Base-by-base conservation (phyloP, 2,329 filamentous ascomycete genomes). In the Ascochyta koolunga region DNA sequence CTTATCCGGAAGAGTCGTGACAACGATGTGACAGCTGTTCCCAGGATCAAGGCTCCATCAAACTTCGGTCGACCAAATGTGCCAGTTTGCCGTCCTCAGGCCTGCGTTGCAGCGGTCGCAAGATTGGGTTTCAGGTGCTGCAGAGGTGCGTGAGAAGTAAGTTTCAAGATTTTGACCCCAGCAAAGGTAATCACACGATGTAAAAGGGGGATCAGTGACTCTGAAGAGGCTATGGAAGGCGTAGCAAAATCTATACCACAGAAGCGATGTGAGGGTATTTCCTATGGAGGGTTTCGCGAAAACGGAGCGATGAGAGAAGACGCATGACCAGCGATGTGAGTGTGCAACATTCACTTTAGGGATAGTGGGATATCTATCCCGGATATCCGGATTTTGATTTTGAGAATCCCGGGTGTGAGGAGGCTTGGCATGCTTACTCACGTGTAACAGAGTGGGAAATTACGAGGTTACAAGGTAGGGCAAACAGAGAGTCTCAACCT, bases 111-210 rank as follows among this genome's bases (percentile, higher is more conserved):
- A 31, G 35, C 35, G 35, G 35, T 35, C 10, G 45, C 29, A 35
- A 45, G 40, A 40, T 21, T 11, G 0, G 16, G 51, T 54, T 50
- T 54, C 51, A 54, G 51, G 32, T 7, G 40, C 31, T 41, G 36
- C 51, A 49, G 51, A 50, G 39, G 18, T 36, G 45, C 36, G 44
- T 27, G 36, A 32, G 45, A 19, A 22, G 13, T 15, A 13, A 21
- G 51, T 54, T 54, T 46, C 51, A 54, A 36, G 13, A 44, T 40
- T 4, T 41, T 31, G 19, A 29, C 45, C 41, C 45, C 57, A 47
- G n/a, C 31, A 41, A 42, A 41, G 45, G 33, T 16, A 36, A 36
- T 13, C 25, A 43, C 7, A 40, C 2, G n/a, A 31, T 4, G 38
- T 29, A 27, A 11, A 25, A 24, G 7, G 18, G 45, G 50, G 33